Conservation (phyloP, 106 monocot genomes). For the Acorus calamus region DNA sequence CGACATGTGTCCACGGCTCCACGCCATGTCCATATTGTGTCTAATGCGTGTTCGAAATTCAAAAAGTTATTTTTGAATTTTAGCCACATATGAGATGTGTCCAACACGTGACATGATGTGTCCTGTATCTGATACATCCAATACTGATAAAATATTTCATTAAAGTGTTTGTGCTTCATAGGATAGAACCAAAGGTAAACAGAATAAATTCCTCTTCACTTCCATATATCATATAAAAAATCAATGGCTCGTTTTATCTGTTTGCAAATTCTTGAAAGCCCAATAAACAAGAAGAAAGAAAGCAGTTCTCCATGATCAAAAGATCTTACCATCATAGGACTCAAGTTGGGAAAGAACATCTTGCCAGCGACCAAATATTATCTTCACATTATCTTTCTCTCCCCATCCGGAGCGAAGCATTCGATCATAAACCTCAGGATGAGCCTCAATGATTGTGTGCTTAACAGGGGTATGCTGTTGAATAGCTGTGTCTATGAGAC, state of each 20-base stretch:
- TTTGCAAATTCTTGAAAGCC: background rate
- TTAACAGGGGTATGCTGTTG: constrained; percentile 48
- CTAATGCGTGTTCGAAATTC: too few relatives aligned
- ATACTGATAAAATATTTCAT: too few relatives aligned
- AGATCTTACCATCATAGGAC: constrained; percentile 72
- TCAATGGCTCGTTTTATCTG: background rate
- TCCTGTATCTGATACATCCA: too few relatives aligned
- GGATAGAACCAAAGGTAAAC: too few relatives aligned
- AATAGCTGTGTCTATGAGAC: constrained; percentile 80
- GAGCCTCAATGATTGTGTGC: constrained; percentile 94
- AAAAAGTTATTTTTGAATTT: too few relatives aligned
- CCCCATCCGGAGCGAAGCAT: constrained; percentile 77
- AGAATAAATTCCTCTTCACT: too few relatives aligned
- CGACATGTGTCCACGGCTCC: too few relatives aligned
- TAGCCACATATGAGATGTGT: too few relatives aligned
- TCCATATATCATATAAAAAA: background rate
- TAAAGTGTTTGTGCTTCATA: too few relatives aligned
- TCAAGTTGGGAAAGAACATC: constrained; percentile 75
- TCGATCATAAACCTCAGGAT: constrained; percentile 75
- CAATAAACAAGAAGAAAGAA: background rate
- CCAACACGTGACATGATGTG: too few relatives aligned
- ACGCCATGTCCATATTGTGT: too few relatives aligned
- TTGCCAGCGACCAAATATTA: constrained; percentile 87
- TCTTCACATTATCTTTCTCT: constrained; percentile 86
- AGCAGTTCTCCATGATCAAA: background rate